phyloP scores from a whole-genome alignment of 306 rosid genomes.

The Glycine tomentella region DNA sequence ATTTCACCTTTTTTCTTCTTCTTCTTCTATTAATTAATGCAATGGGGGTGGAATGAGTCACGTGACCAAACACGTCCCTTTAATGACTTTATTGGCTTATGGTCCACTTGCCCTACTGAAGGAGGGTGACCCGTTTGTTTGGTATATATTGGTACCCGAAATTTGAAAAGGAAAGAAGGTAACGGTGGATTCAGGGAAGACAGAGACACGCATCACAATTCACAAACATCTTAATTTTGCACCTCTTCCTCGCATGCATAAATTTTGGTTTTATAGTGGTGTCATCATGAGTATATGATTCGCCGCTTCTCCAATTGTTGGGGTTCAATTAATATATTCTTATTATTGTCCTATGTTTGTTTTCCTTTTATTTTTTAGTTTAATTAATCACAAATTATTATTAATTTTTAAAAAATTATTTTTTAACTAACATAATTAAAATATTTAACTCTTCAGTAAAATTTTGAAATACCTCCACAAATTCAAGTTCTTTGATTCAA shows the following conservation, averaged over 20 bases:
- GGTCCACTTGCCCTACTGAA: slow-evolving; percentile 49
- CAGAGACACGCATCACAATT: neutral
- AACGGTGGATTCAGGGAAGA: neutral
- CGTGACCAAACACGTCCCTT: slow-evolving; percentile 43
- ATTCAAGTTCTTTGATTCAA: too few relatives aligned
- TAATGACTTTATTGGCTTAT: slow-evolving; percentile 11
- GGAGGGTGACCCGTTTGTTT: neutral
- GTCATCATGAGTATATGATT: neutral
- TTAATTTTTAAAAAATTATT: too few relatives aligned
- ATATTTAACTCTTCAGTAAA: too few relatives aligned
- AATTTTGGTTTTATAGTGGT: neutral
- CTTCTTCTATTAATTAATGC: neutral
- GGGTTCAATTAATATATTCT: neutral
- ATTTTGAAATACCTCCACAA: too few relatives aligned
- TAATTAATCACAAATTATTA: too few relatives aligned
- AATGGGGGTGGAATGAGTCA: slow-evolving; percentile 36
- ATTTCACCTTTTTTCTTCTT: neutral
- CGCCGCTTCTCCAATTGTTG: neutral
- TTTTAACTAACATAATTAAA: too few relatives aligned
- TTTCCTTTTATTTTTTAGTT: too few relatives aligned
- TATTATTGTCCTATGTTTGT: too few relatives aligned
- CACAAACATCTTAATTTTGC: neutral
- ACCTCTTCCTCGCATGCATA: neutral
- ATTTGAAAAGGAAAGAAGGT: neutral
- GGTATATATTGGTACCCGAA: neutral